A percentile compares a stretch with the other conserved stretches of the same genome.
Conservation (phyloP, 192 early-diverging fungal species). For the Dissophora globulifera region DNA sequence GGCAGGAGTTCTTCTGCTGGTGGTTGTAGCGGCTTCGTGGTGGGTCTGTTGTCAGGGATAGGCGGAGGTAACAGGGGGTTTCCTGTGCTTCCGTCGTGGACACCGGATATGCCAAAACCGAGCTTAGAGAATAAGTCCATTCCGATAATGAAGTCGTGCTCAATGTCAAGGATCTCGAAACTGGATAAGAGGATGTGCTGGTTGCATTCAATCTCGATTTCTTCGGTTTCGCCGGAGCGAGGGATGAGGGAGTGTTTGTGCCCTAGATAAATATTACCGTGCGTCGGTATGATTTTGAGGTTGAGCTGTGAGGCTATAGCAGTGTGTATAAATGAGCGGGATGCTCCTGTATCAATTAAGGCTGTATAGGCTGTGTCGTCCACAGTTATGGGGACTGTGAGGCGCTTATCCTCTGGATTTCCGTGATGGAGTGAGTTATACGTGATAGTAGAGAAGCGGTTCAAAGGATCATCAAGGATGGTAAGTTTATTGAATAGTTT, state of each 20-base stretch:
- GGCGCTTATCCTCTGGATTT: too few relatives aligned
- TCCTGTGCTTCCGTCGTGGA: not conserved
- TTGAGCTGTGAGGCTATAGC: not conserved
- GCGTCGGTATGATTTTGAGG: not conserved
- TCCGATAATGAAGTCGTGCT: not conserved
- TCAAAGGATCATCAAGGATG: too few relatives aligned
- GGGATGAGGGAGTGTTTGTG: not conserved
- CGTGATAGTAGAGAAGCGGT: too few relatives aligned
- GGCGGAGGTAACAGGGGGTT: not conserved
- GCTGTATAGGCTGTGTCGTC: not conserved
- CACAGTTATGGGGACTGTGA: too few relatives aligned
- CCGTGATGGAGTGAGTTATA: too few relatives aligned
- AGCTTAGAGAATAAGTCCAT: slow-evolving; percentile 1
- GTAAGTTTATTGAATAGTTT: too few relatives aligned
- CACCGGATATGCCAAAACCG: not conserved
- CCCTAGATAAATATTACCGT: not conserved
- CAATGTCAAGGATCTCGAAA: not conserved
- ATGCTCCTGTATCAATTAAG: slow-evolving; percentile 2
- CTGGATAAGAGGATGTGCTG: not conserved
- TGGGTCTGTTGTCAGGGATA: not conserved
- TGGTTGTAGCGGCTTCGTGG: not conserved
- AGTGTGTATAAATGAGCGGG: not conserved
- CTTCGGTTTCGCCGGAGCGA: not conserved
- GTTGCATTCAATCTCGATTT: not conserved
- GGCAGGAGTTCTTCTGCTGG: not conserved